Conservation (phyloP, 2,329 filamentous ascomycete genomes). For the Scedosporium boydii region DNA sequence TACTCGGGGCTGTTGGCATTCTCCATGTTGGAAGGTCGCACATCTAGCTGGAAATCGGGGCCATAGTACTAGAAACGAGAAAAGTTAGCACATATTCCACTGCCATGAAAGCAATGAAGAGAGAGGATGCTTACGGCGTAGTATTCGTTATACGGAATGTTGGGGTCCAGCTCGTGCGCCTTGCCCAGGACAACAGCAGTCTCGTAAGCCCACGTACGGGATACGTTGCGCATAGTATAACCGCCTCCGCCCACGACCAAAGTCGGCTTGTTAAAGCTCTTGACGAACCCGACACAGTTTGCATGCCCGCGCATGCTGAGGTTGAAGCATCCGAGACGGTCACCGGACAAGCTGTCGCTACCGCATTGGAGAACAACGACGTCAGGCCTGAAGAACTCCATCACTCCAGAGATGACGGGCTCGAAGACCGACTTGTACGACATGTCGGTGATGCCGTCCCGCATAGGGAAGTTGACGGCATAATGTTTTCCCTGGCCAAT, state of each 20-base stretch:
- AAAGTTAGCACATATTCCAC: neutral
- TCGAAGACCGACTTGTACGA: slow-evolving; percentile 90
- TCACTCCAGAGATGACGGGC: slow-evolving; percentile 76
- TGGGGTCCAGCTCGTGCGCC: slow-evolving; percentile 54
- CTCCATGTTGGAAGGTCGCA: slow-evolving; percentile 78
- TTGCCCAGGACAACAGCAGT: slow-evolving; percentile 82
- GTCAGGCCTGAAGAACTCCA: slow-evolving; percentile 79
- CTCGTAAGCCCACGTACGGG: slow-evolving; percentile 94
- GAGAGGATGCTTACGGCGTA: slow-evolving; percentile 50
- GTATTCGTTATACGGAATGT: slow-evolving; percentile 94
- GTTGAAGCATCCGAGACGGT: slow-evolving; percentile 93
- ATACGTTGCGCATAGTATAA: slow-evolving; percentile 95
- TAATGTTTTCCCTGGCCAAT: slow-evolving; percentile 85
- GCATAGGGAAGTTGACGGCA: slow-evolving; percentile 81
- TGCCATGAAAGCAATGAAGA: neutral
- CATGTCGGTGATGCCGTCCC: slow-evolving; percentile 82
- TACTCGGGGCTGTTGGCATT: slow-evolving; percentile 82
- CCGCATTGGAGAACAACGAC: slow-evolving; percentile 95
- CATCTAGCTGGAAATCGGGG: slow-evolving; percentile 82
- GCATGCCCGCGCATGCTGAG: slow-evolving; percentile 94
- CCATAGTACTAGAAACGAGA: slow-evolving; percentile 63
- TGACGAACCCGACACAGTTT: slow-evolving; percentile 87
- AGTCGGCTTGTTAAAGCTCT: slow-evolving; percentile 73
- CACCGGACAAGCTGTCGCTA: slow-evolving; percentile 87
- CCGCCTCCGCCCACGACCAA: slow-evolving; percentile 93